Evolutionary conservation across 2,329 filamentous ascomycete genomes (phyloP).

Genomic region (Penicillium sp.): DNA sequence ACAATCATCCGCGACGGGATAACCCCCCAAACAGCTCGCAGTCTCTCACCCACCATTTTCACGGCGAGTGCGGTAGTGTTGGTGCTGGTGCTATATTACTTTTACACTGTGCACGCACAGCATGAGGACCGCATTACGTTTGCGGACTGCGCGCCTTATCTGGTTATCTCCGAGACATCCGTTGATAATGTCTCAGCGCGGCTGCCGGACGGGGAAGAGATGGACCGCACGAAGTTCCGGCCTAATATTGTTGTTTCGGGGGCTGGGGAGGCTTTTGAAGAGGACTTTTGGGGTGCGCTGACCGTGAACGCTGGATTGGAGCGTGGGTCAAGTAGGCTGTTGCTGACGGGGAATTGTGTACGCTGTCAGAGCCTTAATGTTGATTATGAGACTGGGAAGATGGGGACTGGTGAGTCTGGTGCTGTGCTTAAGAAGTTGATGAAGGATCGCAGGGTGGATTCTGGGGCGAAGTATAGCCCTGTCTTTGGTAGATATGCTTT

Average conservation of each 20-base stretch:
- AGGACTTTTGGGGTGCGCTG: conserved; percentile 70
- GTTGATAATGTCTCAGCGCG: conserved; percentile 63
- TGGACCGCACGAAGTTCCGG: conserved; percentile 68
- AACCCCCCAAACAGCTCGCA: background rate
- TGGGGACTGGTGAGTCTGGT: conserved; percentile 56
- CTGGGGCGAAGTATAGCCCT: conserved; percentile 64
- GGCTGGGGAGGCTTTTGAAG: conserved; percentile 57
- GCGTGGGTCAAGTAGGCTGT: conserved; percentile 36
- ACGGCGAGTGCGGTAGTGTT: background rate
- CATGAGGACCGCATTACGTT: conserved; percentile 28
- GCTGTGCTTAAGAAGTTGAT: conserved; percentile 66
- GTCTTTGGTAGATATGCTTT: conserved; percentile 74
- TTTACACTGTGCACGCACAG: background rate
- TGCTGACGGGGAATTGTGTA: conserved; percentile 67
- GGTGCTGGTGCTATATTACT: conserved; percentile 2
- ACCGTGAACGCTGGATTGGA: conserved; percentile 32
- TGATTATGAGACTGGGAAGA: conserved; percentile 64
- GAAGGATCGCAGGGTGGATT: conserved; percentile 67
- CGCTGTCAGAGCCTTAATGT: conserved; percentile 69
- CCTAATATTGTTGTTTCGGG: conserved; percentile 69
- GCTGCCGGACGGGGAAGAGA: conserved; percentile 47
- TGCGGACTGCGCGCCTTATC: conserved; percentile 53
- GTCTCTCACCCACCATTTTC: background rate
- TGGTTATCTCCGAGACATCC: conserved; percentile 68
- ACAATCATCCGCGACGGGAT: background rate